Conservation (phyloP, 768 basidiomycete species). For the Brasilioporus rufonigricans region DNA sequence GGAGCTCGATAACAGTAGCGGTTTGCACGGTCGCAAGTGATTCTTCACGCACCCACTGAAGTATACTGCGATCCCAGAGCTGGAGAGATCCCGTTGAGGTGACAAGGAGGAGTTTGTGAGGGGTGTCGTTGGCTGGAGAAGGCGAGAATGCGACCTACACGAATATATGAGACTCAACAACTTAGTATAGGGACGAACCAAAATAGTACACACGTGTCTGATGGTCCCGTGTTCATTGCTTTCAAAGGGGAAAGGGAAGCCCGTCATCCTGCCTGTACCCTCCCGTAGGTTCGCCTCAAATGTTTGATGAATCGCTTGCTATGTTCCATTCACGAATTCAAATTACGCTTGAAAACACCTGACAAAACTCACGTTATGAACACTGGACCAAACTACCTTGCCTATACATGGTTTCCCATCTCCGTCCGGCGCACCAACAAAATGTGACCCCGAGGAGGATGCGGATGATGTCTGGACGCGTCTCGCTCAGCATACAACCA, state of each 20-base stretch:
- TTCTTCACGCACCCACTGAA: slow-evolving; percentile 83
- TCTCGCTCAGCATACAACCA: not conserved
- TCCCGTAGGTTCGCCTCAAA: slow-evolving; percentile 48
- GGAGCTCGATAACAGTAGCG: slow-evolving; percentile 76
- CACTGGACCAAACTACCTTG: slow-evolving; percentile 66
- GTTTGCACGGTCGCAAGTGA: slow-evolving; percentile 60
- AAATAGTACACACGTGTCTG: slow-evolving; percentile 47
- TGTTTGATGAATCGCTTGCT: slow-evolving; percentile 57
- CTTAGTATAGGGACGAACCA: not conserved
- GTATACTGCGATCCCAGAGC: slow-evolving; percentile 59
- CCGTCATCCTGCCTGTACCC: slow-evolving; percentile 46
- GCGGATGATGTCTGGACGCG: slow-evolving; percentile 39
- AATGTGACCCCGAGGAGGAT: slow-evolving; percentile 48
- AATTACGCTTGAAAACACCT: not conserved
- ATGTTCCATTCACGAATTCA: not conserved
- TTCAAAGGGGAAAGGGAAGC: slow-evolving; percentile 64
- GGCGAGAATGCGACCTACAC: slow-evolving; percentile 50
- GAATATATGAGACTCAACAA: not conserved
- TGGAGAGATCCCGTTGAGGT: slow-evolving; percentile 79
- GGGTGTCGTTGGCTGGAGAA: slow-evolving; percentile 41
- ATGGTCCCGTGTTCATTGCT: slow-evolving; percentile 66
- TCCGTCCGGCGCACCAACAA: slow-evolving; percentile 52
- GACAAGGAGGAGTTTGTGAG: slow-evolving; percentile 45
- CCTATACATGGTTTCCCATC: slow-evolving; percentile 54
- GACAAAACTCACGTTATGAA: slow-evolving; percentile 43